These are phyloP conservation scores for Aspergillus phoenicis DNA, from an alignment of 2,329 filamentous ascomycete species.

Conservation along the genomic window DNA sequence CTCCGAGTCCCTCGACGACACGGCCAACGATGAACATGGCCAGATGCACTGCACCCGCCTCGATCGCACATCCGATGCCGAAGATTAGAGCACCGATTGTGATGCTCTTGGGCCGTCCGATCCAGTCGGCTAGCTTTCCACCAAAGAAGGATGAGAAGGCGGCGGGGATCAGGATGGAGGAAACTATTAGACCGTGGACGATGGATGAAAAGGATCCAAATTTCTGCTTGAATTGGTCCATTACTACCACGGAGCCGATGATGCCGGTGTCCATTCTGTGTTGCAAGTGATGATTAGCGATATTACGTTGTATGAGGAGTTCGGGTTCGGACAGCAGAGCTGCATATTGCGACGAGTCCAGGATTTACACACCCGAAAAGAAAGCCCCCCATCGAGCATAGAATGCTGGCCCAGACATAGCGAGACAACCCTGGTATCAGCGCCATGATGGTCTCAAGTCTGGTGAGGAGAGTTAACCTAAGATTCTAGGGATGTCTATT, in stretches of 20 bases:
- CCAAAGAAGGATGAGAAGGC: conserved; percentile 61
- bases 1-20: conserved; percentile 59
- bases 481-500: too few species aligned
- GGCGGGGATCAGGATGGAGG: conserved; percentile 61
- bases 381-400: not conserved
- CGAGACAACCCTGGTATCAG: not conserved
- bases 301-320: too few species aligned
- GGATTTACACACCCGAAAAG: not conserved
- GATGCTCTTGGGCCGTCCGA: conserved; percentile 55
- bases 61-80: conserved; percentile 55
- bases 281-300: not conserved
- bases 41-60: conserved; percentile 52
- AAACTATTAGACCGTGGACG: conserved; percentile 61
- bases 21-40: conserved; percentile 59
- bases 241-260: conserved; percentile 62
- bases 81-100: conserved; percentile 57
- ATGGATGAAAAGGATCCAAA: conserved; percentile 57
- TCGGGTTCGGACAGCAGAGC: not conserved
- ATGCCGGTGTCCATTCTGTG: conserved; percentile 54
- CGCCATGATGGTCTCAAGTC: not conserved
- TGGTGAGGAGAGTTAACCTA: too few species aligned
- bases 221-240: conserved; percentile 54
- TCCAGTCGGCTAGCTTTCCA: conserved; percentile 55
- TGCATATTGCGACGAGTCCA: too few species aligned
- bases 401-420: not conserved